Evolutionary conservation across 2,329 filamentous ascomycete genomes (phyloP).

Genomic region (Massarina eburnea): DNA sequence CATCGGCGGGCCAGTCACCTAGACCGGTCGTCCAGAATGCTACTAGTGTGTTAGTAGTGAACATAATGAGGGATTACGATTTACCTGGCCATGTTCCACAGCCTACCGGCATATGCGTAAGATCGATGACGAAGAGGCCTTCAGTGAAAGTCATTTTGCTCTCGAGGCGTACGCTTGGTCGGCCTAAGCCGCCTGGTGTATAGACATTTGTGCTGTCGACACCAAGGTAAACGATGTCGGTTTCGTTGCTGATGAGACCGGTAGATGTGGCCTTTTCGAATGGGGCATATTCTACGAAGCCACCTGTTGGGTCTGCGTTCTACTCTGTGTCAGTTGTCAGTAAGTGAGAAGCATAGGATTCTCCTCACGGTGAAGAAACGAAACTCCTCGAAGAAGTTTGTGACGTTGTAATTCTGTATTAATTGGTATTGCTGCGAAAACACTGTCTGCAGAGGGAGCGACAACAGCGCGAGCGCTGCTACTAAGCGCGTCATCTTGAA

Average conservation of each 20-base stretch:
- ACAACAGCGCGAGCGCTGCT: constrained; percentile 9
- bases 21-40: constrained; percentile 28
- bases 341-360: not conserved
- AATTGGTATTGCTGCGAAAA: constrained; percentile 21
- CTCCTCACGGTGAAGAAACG: constrained; percentile 31
- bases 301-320: constrained; percentile 20
- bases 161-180: constrained; percentile 48
- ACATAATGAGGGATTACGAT: not conserved
- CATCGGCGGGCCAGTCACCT: constrained; percentile 38
- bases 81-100: constrained; percentile 52
- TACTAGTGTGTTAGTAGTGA: not conserved
- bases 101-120: constrained; percentile 50
- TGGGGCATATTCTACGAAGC: constrained; percentile 37
- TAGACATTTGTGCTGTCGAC: constrained; percentile 41
- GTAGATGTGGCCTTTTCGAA: constrained; percentile 27
- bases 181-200: constrained; percentile 27
- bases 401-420: constrained; percentile 22
- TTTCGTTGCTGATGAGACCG: constrained; percentile 36
- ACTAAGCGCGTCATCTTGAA: constrained; percentile 10
- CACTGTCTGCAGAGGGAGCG: constrained; percentile 1
- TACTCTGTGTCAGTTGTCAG: constrained; percentile 4
- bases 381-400: constrained; percentile 45
- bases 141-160: constrained; percentile 47
- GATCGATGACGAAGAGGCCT: constrained; percentile 48
- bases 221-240: constrained; percentile 42